Percentiles rank a stretch among this genome's conserved stretches.
Conservation (phyloP, 345 rosid species). For the Odontarrhena argentea region DNA sequence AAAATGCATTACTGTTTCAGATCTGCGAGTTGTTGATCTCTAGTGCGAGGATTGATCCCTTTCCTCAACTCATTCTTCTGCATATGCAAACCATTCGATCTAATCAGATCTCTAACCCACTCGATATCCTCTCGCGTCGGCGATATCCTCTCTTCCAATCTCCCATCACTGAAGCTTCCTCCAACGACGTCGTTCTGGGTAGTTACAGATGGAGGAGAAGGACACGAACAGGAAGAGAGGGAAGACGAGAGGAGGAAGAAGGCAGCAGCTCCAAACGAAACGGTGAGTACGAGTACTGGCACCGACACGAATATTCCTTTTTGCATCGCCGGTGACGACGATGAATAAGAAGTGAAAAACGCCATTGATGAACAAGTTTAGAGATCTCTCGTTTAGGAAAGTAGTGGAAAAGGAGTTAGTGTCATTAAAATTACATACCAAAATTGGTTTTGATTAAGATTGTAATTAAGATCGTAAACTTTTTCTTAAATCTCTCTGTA, state of each 20-base stretch:
- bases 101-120: slow-evolving; percentile 91
- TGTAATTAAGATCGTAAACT: slow-evolving; percentile 16
- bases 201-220: slow-evolving; percentile 38
- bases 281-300: slow-evolving; percentile 66
- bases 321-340: slow-evolving; percentile 45
- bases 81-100: slow-evolving; percentile 85
- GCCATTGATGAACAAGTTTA: slow-evolving; percentile 34
- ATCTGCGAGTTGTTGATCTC: slow-evolving; percentile 89
- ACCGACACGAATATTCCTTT: slow-evolving; percentile 68
- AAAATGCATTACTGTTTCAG: slow-evolving; percentile 56
- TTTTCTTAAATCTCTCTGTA: background rate
- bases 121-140: slow-evolving; percentile 64
- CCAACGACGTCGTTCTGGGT: slow-evolving; percentile 20
- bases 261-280: slow-evolving; percentile 60
- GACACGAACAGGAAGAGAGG: slow-evolving; percentile 65
- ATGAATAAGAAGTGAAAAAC: slow-evolving; percentile 31
- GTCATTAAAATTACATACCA: slow-evolving; percentile 9
- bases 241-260: slow-evolving; percentile 80
- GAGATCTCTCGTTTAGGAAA: slow-evolving; percentile 30
- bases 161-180: slow-evolving; percentile 21
- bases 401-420: slow-evolving; percentile 12
- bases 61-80: slow-evolving; percentile 85
- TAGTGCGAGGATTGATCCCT: slow-evolving; percentile 94
- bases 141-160: slow-evolving; percentile 44
- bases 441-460: background rate